A percentile compares a stretch with the other conserved stretches of the same genome.
Conservation (phyloP, 2,329 filamentous ascomycete species). For the Penicillium sumatraense region DNA sequence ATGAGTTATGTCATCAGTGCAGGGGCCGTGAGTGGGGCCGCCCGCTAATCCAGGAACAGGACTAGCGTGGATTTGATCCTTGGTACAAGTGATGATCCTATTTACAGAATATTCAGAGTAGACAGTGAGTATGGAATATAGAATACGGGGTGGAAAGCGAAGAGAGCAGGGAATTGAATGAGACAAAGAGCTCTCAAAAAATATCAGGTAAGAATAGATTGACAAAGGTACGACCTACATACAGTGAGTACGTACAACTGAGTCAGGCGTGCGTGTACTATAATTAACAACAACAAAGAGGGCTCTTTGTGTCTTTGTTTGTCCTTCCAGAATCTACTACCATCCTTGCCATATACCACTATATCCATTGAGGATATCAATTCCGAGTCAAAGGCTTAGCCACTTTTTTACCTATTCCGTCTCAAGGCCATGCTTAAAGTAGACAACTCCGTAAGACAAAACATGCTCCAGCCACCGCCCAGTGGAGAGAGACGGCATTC, state of each 20-base stretch:
- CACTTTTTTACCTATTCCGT: neutral
- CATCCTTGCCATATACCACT: no score
- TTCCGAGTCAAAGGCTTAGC: no score
- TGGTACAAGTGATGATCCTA: conserved; percentile 27
- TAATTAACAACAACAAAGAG: neutral
- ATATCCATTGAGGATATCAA: neutral
- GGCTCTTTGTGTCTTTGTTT: neutral
- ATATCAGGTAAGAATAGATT: neutral
- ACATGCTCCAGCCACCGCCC: neutral
- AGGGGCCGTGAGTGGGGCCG: conserved; percentile 18
- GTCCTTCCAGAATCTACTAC: neutral
- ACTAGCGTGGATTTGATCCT: conserved; percentile 24
- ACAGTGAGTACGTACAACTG: no score
- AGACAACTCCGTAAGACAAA: neutral
- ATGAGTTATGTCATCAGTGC: neutral
- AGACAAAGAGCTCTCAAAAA: neutral
- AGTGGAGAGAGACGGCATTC: neutral
- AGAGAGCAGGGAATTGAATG: neutral
- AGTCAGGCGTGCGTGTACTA: neutral
- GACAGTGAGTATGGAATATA: neutral
- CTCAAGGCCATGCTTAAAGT: neutral
- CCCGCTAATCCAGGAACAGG: conserved; percentile 35
- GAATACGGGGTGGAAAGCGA: no score
- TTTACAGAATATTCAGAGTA: conserved; percentile 10
- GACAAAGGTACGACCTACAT: neutral